Evolutionary conservation across 345 rosid genomes (phyloP).

Genomic region (Citrus maxima): DNA sequence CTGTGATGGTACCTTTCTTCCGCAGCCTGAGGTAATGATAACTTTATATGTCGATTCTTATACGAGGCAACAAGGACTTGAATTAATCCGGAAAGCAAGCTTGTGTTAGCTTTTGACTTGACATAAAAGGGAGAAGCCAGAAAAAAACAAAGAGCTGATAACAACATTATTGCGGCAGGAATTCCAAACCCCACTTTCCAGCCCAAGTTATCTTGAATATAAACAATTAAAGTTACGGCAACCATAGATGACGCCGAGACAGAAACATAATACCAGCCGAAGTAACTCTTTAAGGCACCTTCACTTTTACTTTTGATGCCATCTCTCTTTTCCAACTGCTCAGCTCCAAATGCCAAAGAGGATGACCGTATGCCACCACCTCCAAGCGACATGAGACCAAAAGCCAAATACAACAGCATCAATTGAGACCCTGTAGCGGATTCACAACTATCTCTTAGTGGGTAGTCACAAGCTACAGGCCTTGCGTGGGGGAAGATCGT

Average conservation of each 20-base stretch:
- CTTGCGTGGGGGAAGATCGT: conserved; percentile 27
- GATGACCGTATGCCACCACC: conserved; percentile 62
- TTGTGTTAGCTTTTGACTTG: conserved; percentile 19
- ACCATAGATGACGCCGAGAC: conserved; percentile 23
- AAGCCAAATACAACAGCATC: conserved; percentile 33
- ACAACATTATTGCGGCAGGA: conserved; percentile 39
- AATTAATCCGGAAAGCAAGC: conserved; percentile 41
- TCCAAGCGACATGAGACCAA: conserved; percentile 47
- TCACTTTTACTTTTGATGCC: conserved; percentile 7
- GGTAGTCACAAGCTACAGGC: conserved; percentile 25
- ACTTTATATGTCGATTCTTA: conserved; percentile 23
- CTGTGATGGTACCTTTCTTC: conserved; percentile 9
- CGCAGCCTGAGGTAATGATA: conserved; percentile 13
- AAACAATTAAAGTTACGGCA: conserved; percentile 43
- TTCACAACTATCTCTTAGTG: conserved; percentile 18
- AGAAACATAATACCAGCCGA: conserved; percentile 47
- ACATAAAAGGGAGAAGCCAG: conserved; percentile 42
- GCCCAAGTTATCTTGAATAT: conserved; percentile 45
- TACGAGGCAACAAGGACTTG: conserved; percentile 43
- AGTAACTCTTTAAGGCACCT: conserved; percentile 34
- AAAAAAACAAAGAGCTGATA: conserved; percentile 40
- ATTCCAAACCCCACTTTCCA: conserved; percentile 62
- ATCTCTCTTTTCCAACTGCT: conserved; percentile 30
- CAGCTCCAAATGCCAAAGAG: conserved; percentile 56
- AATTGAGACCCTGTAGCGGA: conserved; percentile 27